Evolutionary conservation across 108 stramenopile genomes (phyloP).

Genomic region (Skeletonema menzelii): DNA sequence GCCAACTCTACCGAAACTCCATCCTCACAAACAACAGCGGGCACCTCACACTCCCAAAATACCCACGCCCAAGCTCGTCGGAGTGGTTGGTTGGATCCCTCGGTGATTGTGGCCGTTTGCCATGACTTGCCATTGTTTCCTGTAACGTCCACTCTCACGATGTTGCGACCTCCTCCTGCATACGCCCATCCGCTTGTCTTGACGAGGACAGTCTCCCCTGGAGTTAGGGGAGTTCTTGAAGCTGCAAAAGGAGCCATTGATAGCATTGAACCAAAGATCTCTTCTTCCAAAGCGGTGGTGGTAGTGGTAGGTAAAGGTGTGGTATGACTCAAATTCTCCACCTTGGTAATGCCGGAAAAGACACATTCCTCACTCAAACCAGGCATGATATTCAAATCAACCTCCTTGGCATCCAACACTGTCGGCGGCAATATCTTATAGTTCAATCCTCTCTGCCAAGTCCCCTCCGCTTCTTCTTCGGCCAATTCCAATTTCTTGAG

Average conservation of each 20-base stretch:
- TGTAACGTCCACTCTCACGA: constrained; percentile 84
- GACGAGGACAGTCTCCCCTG: constrained; percentile 66
- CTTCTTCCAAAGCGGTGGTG: background rate
- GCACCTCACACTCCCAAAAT: constrained; percentile 83
- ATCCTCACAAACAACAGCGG: constrained; percentile 67
- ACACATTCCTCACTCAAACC: constrained; percentile 69
- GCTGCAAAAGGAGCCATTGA: background rate
- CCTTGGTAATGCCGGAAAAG: constrained; percentile 77
- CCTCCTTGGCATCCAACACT: constrained; percentile 66
- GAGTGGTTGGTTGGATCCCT: constrained; percentile 67
- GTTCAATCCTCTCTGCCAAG: constrained; percentile 86
- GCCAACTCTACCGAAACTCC: constrained; percentile 57
- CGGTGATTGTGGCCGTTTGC: constrained; percentile 58
- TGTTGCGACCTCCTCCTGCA: constrained; percentile 82
- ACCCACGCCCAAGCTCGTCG: constrained; percentile 88
- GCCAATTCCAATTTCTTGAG: constrained; percentile 67
- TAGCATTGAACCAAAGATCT: constrained; percentile 30
- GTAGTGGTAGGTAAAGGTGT: background rate
- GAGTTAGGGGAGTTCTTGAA: background rate
- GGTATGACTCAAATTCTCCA: constrained; percentile 20
- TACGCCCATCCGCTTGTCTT: constrained; percentile 82
- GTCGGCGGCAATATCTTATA: constrained; percentile 85
- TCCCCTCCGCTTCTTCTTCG: constrained; percentile 65
- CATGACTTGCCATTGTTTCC: constrained; percentile 75
- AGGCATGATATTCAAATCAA: constrained; percentile 75